Evolutionary conservation across 2,329 filamentous ascomycete genomes (phyloP).

Genomic region (Bipolaris zeicola): DNA sequence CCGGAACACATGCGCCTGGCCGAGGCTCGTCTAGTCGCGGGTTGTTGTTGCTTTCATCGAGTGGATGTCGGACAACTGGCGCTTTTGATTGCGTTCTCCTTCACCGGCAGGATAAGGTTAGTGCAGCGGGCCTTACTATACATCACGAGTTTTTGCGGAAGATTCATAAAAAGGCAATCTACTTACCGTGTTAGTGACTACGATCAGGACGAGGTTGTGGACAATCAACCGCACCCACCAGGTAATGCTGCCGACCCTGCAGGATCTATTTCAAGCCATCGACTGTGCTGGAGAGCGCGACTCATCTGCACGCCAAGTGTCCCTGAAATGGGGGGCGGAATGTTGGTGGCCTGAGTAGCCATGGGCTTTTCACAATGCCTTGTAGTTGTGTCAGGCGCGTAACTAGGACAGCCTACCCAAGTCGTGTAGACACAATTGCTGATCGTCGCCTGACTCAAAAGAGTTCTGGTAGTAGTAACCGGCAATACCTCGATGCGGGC

Average conservation of each 20-base stretch:
- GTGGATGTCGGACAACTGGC: not conserved
- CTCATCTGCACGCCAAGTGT: not conserved
- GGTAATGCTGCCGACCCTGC: not conserved
- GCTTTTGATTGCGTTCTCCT: not conserved
- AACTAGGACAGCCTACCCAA: not conserved
- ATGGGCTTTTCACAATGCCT: not conserved
- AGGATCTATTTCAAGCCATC: not conserved
- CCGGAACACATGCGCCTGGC: not conserved
- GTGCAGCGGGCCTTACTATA: conserved; percentile 4
- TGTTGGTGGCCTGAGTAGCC: not conserved
- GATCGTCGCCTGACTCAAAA: not conserved
- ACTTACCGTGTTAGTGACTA: conserved; percentile 3
- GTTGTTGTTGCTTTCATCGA: not conserved
- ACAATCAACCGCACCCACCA: not conserved
- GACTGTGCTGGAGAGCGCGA: not conserved
- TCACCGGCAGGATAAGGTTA: not conserved
- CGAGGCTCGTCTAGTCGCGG: not conserved
- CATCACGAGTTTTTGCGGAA: conserved; percentile 1
- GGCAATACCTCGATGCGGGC: not conserved
- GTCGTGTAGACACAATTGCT: not conserved
- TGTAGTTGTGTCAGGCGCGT: not conserved
- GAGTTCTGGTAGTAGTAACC: not conserved
- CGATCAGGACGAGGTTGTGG: not conserved
- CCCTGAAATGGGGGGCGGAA: not conserved
- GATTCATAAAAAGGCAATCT: not conserved